Evolutionary conservation across 148 eudicot genomes (phyloP).

Genomic region (Rhododendron williamsianum): DNA sequence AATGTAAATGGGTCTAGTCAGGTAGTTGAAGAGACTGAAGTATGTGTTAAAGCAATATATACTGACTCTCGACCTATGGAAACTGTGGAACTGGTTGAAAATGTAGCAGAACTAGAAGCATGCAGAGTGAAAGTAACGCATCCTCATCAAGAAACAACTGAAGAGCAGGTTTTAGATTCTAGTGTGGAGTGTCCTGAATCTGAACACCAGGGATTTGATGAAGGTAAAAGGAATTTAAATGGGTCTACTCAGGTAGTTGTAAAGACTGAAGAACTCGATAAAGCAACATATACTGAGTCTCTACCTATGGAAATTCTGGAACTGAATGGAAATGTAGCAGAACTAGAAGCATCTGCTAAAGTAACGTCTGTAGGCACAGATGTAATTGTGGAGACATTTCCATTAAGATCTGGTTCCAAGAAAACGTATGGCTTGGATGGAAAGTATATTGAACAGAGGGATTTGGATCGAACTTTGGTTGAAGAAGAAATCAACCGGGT

Average conservation of each 20-base stretch:
- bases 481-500: slow-evolving; percentile 17
- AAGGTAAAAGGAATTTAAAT: slow-evolving; percentile 9
- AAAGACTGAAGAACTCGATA: slow-evolving; percentile 23
- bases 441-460: slow-evolving; percentile 13
- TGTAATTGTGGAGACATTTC: slow-evolving; percentile 62
- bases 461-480: slow-evolving; percentile 14
- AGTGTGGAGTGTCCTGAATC: slow-evolving; percentile 22
- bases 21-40: slow-evolving; percentile 26
- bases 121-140: background rate
- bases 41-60: slow-evolving; percentile 15
- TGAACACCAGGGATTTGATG: slow-evolving; percentile 15
- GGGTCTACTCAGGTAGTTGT: slow-evolving; percentile 14
- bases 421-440: slow-evolving; percentile 24
- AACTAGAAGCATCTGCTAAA: slow-evolving; percentile 15
- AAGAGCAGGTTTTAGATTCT: slow-evolving; percentile 19
- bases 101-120: slow-evolving; percentile 19
- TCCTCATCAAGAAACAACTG: slow-evolving; percentile 13
- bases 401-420: slow-evolving; percentile 36
- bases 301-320: slow-evolving; percentile 17
- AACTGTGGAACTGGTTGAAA: slow-evolving; percentile 20
- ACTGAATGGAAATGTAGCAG: slow-evolving; percentile 21
- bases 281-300: slow-evolving; percentile 15
- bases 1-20: slow-evolving; percentile 17
- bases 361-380: slow-evolving; percentile 21
- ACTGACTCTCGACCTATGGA: slow-evolving; percentile 14